Conservation (phyloP, 768 basidiomycete genomes). For the Psilocybe sp. region DNA sequence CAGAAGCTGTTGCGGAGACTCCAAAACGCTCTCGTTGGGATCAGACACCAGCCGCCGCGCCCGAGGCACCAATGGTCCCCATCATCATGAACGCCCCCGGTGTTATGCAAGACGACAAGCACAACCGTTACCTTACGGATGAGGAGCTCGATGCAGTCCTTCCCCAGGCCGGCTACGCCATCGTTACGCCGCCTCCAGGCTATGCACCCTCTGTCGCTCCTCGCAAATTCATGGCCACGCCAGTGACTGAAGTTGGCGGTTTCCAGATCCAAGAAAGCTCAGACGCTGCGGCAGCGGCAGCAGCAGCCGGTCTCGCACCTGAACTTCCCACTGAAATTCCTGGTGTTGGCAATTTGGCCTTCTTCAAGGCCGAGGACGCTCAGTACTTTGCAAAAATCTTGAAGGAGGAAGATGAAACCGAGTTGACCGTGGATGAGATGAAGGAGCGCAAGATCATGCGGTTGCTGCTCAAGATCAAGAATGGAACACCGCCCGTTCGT, state of each 20-base stretch:
- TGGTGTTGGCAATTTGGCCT: conserved; percentile 93
- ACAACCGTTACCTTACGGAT: conserved; percentile 93
- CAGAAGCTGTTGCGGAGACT: conserved; percentile 64
- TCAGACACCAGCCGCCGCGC: conserved; percentile 72
- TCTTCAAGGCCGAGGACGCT: conserved; percentile 98
- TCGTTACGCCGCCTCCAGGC: conserved; percentile 92
- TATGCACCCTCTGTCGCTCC: conserved; percentile 79
- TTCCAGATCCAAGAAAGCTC: conserved; percentile 98
- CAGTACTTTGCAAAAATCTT: conserved; percentile 96
- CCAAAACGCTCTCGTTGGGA: conserved; percentile 97
- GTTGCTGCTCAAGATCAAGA: conserved; percentile 96
- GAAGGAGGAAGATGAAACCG: conserved; percentile 93
- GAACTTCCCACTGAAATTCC: conserved; percentile 97
- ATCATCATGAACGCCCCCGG: conserved; percentile 89
- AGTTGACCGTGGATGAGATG: conserved; percentile 93
- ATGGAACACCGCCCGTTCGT: conserved; percentile 96
- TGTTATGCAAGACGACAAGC: conserved; percentile 90
- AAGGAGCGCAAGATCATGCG: conserved; percentile 99
- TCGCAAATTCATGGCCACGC: conserved; percentile 58
- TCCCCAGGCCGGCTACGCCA: conserved; percentile 81
- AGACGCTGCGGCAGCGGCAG: conserved; percentile 83
- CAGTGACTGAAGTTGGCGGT: conserved; percentile 64
- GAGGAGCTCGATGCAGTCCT: conserved; percentile 93
- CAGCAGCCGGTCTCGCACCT: conserved; percentile 87
- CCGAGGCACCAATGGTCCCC: conserved; percentile 68